phyloP scores from a whole-genome alignment of 805 yeast species.

The Ogataea paraovalis region DNA sequence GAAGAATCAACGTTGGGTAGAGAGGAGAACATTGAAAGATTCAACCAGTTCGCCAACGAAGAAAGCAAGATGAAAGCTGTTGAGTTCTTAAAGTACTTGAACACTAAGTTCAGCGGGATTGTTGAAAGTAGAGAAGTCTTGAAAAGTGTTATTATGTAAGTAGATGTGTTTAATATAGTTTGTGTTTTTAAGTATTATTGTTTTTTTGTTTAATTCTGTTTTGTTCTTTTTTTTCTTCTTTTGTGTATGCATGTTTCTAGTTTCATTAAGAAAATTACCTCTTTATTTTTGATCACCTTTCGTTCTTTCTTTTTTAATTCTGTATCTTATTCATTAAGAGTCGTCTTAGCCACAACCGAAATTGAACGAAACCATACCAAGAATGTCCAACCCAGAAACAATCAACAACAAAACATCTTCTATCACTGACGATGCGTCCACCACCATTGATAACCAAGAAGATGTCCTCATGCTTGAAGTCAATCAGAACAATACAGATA shows the following conservation, averaged over 20 bases:
- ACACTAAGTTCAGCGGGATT: slow-evolving; percentile 58
- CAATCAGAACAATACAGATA: no score
- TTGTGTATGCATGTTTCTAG: neutral
- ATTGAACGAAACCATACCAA: no score
- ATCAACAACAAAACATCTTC: no score
- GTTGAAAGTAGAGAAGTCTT: slow-evolving; percentile 50
- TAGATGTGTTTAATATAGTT: neutral
- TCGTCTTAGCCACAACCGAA: no score
- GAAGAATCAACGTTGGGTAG: slow-evolving; percentile 79
- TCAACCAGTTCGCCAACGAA: slow-evolving; percentile 72
- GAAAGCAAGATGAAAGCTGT: slow-evolving; percentile 63
- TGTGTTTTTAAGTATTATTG: neutral
- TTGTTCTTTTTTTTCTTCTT: no score
- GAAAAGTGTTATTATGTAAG: slow-evolving; percentile 37
- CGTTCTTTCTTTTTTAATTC: neutral
- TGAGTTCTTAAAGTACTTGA: slow-evolving; percentile 69
- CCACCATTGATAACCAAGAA: no score
- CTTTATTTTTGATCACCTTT: neutral
- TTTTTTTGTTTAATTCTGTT: neutral
- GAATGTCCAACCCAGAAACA: no score
- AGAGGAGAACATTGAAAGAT: slow-evolving; percentile 73
- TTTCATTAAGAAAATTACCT: neutral
- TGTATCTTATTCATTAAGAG: no score
- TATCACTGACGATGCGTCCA: no score
- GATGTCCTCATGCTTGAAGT: no score